Base-by-base conservation (phyloP, 192 early-diverging fungal species). In the Coemansia sp. region DNA sequence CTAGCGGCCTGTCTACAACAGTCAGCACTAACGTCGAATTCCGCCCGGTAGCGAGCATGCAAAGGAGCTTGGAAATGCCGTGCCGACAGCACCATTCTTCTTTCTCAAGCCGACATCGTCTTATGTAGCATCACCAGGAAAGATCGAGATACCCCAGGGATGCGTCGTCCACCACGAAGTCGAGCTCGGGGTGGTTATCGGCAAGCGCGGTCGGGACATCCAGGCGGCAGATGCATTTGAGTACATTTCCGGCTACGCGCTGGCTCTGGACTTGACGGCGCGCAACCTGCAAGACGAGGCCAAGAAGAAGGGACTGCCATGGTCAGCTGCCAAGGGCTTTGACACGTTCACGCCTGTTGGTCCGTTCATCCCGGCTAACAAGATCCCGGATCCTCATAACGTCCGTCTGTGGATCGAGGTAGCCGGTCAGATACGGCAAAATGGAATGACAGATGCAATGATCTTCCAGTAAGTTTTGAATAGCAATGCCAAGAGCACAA, bases 321-420 rank as follows among this genome's bases (percentile, higher is more conserved):
- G 97, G 97, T 88, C 90, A 22, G 82, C 87, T 1, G 89, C 97
- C 35, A 98, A 98, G 83, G 97, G 95, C 1, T 96, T 90, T 78
- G 97, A 98, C 70, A 94, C 94, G 5, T 98, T 97, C 63, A 92
- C 93, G 3, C 94, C 96, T n/a, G 82, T 96, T 39, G 88, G 91
- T 20, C 86, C 90, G 10, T 92, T 98, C 53, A 91, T 98, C 58
- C 84, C 88, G 16, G 90, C 89, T 67, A 74, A 66, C 5, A 62
- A 67, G 39, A 87, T 97, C 53, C 66, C 76, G 13, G 89, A 98
- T 70, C 90, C 92, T 8, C 78, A 87, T 64, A 85, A 90, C 58
- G 87, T 95, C 15, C 76, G 87, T 35, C 68, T 96, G 64, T 91
- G 88, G 88, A 84, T 95, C 30, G 87, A 91, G 71, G 82, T 93